phyloP scores from a whole-genome alignment of 306 rosid genomes.

The Clitoria ternatea region DNA sequence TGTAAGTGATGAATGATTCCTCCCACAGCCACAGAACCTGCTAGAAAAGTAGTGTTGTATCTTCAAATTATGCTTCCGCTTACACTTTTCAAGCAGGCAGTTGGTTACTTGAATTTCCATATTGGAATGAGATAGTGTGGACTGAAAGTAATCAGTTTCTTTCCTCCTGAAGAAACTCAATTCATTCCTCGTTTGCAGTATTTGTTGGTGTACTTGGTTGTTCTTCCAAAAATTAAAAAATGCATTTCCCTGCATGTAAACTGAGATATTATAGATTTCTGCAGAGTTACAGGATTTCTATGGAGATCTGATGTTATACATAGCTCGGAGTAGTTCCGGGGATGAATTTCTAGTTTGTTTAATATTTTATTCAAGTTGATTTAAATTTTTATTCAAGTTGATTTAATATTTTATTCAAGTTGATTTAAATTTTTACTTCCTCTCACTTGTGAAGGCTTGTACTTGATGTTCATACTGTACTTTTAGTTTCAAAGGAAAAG shows the following conservation, averaged over 20 bases:
- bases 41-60: neutral
- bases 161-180: neutral
- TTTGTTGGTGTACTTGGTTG: neutral
- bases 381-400: neutral
- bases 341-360: neutral
- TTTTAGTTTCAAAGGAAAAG: neutral
- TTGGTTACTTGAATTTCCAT: neutral
- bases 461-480: slow-evolving; percentile 22
- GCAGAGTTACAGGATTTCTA: neutral
- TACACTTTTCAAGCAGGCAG: neutral
- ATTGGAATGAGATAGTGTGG: neutral
- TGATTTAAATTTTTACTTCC: slow-evolving; percentile 11
- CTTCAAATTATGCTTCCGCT: neutral
- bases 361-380: too few relatives aligned
- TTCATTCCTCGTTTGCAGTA: neutral
- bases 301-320: slow-evolving; percentile 1
- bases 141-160: neutral
- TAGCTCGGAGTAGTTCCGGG: neutral
- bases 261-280: neutral
- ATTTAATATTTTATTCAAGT: neutral
- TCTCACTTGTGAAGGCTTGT: slow-evolving; percentile 19
- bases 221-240: neutral
- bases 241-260: neutral
- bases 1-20: neutral
- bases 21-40: neutral